Evolutionary conservation across 2,329 filamentous ascomycete genomes (phyloP).

Genomic region (Botrytis pseudocinerea): DNA sequence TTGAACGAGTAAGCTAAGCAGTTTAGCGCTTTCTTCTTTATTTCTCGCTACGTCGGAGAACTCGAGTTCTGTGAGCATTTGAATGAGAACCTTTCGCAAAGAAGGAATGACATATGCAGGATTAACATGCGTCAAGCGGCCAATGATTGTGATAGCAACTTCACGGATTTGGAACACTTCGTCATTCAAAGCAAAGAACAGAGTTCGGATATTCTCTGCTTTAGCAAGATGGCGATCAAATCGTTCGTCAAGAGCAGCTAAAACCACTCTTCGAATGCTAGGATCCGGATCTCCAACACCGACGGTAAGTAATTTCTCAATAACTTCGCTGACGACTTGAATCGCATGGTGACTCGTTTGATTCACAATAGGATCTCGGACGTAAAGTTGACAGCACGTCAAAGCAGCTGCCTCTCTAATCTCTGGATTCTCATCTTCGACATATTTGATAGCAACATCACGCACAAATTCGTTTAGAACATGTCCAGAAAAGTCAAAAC

Average conservation of each 20-base stretch:
- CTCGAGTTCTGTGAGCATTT: conserved; percentile 92
- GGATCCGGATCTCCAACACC: conserved; percentile 90
- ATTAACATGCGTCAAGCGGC: conserved; percentile 85
- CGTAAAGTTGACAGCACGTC: conserved; percentile 96
- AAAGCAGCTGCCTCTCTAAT: conserved; percentile 92
- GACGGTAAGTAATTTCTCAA: conserved; percentile 92
- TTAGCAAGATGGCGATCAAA: conserved; percentile 98
- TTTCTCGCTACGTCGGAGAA: conserved; percentile 92
- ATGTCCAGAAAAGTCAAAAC: conserved; percentile 91
- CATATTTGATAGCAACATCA: conserved; percentile 96
- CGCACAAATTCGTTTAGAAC: conserved; percentile 98
- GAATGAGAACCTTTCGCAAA: conserved; percentile 89
- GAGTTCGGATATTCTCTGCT: conserved; percentile 91
- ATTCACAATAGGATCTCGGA: conserved; percentile 94
- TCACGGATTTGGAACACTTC: conserved; percentile 91
- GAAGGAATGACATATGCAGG: conserved; percentile 98
- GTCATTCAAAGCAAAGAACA: conserved; percentile 95
- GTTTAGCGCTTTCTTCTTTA: conserved; percentile 93
- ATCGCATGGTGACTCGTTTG: conserved; percentile 97
- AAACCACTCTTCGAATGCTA: conserved; percentile 83
- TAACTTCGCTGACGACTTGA: conserved; percentile 95
- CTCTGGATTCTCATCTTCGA: conserved; percentile 91
- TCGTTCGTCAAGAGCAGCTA: conserved; percentile 84
- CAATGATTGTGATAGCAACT: conserved; percentile 94
- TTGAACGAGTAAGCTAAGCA: conserved; percentile 88